Evolutionary conservation across 1,284 basidiomycete genomes (phyloP).

Genomic region (Papiliotrema terrestris): DNA sequence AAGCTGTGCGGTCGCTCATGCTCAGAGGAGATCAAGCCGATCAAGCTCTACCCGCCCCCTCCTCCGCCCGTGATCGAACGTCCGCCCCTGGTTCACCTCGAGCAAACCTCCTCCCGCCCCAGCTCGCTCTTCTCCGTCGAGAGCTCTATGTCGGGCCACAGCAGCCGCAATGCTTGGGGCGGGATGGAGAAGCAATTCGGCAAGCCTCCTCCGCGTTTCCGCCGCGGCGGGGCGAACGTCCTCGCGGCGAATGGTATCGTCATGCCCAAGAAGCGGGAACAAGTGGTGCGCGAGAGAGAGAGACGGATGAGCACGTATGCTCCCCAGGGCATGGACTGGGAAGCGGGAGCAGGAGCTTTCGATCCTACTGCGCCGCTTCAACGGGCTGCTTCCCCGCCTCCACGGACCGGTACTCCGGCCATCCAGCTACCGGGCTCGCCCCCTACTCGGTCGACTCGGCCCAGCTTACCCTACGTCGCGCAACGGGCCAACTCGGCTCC

Average conservation of each 20-base stretch:
- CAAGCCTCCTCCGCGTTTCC: conserved; percentile 5
- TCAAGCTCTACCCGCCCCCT: conserved; percentile 4
- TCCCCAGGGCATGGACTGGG: not conserved
- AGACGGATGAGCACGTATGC: not conserved
- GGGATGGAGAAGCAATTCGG: conserved; percentile 2
- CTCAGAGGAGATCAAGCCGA: not conserved
- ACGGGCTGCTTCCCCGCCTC: not conserved
- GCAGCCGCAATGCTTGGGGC: conserved; percentile 3
- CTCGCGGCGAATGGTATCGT: not conserved
- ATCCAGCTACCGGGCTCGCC: too few relatives aligned
- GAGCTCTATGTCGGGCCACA: too few relatives aligned
- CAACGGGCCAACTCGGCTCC: too few relatives aligned
- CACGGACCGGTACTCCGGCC: too few relatives aligned
- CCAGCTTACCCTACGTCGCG: too few relatives aligned
- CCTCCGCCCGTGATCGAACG: not conserved
- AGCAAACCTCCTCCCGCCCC: not conserved
- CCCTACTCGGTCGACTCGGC: too few relatives aligned
- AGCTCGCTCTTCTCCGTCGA: conserved; percentile 1
- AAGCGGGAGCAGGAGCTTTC: not conserved
- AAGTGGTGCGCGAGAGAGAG: not conserved
- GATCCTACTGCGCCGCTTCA: not conserved
- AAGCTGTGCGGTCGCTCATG: not conserved
- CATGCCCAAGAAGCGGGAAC: conserved; percentile 11
- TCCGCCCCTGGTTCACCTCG: not conserved
- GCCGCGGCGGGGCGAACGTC: not conserved